phyloP scores from a whole-genome alignment of 192 early-diverging fungal species.

The Umbelopsis ramanniana region DNA sequence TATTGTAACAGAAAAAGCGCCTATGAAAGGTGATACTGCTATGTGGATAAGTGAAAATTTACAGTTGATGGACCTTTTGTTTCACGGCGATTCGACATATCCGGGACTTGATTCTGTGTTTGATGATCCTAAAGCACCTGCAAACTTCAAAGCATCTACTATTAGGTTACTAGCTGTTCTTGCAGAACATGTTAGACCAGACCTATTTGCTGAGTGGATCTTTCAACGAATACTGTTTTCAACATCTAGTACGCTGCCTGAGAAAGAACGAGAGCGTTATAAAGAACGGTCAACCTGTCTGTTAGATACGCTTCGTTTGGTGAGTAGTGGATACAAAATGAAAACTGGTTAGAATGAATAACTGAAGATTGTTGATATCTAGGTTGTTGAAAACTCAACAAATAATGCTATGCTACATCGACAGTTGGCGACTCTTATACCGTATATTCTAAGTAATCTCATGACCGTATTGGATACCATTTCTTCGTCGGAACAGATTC shows the following conservation, averaged over 20 bases:
- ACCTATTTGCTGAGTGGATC: conserved; percentile 12
- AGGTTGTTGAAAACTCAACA: neutral
- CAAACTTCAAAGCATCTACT: neutral
- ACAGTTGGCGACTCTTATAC: conserved; percentile 6
- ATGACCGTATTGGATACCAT: conserved; percentile 34
- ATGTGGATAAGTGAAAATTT: conserved; percentile 21
- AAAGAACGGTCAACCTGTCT: conserved; percentile 30
- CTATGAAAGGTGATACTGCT: neutral
- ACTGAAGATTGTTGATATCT: neutral
- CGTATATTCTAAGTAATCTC: conserved; percentile 22
- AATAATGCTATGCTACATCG: conserved; percentile 7
- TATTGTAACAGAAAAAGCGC: neutral
- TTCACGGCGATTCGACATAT: conserved; percentile 1
- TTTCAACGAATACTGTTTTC: conserved; percentile 1
- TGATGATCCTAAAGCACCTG: conserved; percentile 15
- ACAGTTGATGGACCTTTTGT: neutral
- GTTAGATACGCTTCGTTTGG: conserved; percentile 22
- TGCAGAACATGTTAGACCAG: conserved; percentile 13
- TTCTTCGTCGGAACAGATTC: conserved; percentile 28
- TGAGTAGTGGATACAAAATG: neutral
- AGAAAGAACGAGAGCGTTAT: conserved; percentile 3
- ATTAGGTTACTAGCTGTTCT: neutral
- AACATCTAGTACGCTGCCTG: neutral
- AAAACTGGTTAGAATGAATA: neutral
- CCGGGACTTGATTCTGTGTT: conserved; percentile 7